A percentile compares a stretch with the other conserved stretches of the same genome.
Evolutionary conservation across 768 basidiomycete genomes (phyloP).

Genomic region (Hebeloma cylindrosporum): DNA sequence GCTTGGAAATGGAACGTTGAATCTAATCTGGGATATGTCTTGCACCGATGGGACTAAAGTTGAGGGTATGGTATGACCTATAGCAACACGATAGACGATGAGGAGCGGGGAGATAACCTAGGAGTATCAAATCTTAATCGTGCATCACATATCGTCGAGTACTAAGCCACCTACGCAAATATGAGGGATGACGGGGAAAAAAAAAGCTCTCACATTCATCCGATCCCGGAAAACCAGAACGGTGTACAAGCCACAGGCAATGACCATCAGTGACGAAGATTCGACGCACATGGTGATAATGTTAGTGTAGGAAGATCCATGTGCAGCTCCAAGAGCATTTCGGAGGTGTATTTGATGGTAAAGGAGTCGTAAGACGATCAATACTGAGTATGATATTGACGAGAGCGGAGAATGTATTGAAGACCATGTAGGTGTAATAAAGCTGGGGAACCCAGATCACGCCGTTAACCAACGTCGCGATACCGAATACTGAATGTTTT

Average conservation of each 20-base stretch:
- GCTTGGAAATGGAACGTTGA: too few relatives aligned
- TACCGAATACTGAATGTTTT: too few relatives aligned
- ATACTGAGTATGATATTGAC: neutral
- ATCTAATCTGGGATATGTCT: too few relatives aligned
- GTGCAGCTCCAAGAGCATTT: neutral
- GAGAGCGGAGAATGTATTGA: neutral
- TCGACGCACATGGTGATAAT: conserved; percentile 3
- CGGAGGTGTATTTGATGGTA: neutral
- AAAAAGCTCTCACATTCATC: neutral
- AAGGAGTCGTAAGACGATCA: conserved; percentile 1
- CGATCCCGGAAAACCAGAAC: neutral
- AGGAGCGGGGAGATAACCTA: neutral
- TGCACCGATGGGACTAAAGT: too few relatives aligned
- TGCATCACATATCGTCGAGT: neutral
- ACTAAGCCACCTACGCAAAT: conserved; percentile 3
- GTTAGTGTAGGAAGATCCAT: neutral
- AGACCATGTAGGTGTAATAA: too few relatives aligned
- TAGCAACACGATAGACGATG: neutral
- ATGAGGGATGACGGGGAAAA: neutral
- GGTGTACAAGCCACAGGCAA: neutral
- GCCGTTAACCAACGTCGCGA: too few relatives aligned
- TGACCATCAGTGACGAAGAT: conserved; percentile 1
- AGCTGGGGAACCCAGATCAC: too few relatives aligned
- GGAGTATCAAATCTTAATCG: too few relatives aligned
- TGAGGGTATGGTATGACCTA: too few relatives aligned